Percentiles rank a stretch among this genome's conserved stretches.
These are phyloP conservation scores for Anethum foeniculum DNA, from an alignment of 140 eudicot species.

Conservation along the genomic window DNA sequence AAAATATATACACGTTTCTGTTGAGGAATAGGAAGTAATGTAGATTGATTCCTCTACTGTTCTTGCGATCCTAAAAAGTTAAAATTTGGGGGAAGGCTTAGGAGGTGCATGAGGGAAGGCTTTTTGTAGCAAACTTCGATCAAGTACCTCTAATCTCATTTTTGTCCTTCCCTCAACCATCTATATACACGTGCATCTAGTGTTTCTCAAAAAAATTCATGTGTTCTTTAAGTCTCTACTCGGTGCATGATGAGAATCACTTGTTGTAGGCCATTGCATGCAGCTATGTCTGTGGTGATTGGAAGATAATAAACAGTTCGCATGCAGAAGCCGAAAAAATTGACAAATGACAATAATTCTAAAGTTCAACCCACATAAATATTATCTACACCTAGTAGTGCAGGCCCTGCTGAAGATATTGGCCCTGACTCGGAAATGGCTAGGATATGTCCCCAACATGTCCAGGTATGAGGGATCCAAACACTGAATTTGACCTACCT, in stretches of 20 bases:
- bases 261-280: conserved; percentile 32
- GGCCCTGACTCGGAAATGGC: conserved; percentile 10
- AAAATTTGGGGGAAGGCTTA: conserved; percentile 57
- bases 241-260: not conserved
- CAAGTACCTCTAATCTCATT: conserved; percentile 31
- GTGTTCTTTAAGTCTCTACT: conserved; percentile 3
- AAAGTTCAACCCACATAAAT: not conserved
- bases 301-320: conserved; percentile 21
- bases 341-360: too few species aligned
- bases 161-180: not conserved
- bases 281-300: conserved; percentile 22
- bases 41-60: too few species aligned
- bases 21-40: too few species aligned
- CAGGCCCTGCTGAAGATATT: conserved; percentile 6
- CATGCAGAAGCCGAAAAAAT: too few species aligned
- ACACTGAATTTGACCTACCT: not conserved
- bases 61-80: too few species aligned
- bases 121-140: conserved; percentile 54
- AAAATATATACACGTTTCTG: too few species aligned
- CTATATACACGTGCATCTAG: not conserved
- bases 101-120: conserved; percentile 75
- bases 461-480: not conserved
- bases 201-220: too few species aligned
- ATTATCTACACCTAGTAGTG: conserved; percentile 18
- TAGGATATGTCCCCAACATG: too few species aligned